Conservation (phyloP, 257 asterid genomes). For the Ophiorrhiza pumila region DNA sequence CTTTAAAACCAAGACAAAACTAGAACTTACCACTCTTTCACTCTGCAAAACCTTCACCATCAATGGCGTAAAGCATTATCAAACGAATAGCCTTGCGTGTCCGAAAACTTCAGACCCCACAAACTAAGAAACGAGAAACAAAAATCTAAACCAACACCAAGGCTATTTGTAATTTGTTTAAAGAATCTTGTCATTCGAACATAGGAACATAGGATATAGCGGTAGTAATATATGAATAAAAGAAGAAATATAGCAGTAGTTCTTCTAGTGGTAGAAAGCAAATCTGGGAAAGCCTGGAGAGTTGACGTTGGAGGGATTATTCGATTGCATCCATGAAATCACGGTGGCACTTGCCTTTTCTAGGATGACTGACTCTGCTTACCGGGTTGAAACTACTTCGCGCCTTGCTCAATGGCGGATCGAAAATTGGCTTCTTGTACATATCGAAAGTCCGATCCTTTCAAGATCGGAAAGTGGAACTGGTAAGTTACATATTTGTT, state of each 20-base stretch:
- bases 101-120: conserved; percentile 37
- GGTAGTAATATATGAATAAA: conserved; percentile 8
- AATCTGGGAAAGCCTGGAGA: conserved; percentile 97
- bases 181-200: background rate
- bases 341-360: conserved; percentile 59
- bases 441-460: conserved; percentile 78
- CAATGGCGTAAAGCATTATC: conserved; percentile 61
- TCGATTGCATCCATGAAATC: conserved; percentile 89
- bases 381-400: conserved; percentile 84
- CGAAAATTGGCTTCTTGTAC: conserved; percentile 59
- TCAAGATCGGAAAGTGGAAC: conserved; percentile 75
- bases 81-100: conserved; percentile 44
- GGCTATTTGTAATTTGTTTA: background rate
- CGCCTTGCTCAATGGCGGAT: conserved; percentile 97
- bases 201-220: background rate
- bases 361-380: conserved; percentile 88
- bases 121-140: background rate
- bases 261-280: conserved; percentile 43
- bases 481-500: conserved; percentile 36
- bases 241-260: background rate
- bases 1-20: conserved; percentile 9
- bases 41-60: conserved; percentile 31
- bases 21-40: background rate
- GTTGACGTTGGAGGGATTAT: conserved; percentile 61
- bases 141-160: background rate